Evolutionary conservation across 441 rosid species (phyloP).

Genomic region (Jatropha multifida): DNA sequence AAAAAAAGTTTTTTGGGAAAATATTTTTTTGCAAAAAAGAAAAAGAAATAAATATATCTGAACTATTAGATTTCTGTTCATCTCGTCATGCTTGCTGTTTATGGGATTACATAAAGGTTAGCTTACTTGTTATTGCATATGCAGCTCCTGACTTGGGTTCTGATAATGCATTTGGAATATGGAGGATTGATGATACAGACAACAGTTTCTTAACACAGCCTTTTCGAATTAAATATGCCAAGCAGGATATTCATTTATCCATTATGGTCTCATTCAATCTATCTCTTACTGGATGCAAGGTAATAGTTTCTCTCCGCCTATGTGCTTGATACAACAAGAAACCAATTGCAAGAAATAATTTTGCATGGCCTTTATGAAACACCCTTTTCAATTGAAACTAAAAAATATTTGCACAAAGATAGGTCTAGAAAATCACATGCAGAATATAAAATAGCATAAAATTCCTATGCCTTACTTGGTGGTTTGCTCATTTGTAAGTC

Average conservation of each 20-base stretch:
- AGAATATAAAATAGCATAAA: too few relatives aligned
- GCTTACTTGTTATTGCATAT: conserved; percentile 19
- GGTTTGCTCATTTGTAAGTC: neutral
- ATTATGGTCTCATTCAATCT: conserved; percentile 78
- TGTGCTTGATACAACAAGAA: neutral
- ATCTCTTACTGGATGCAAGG: conserved; percentile 59
- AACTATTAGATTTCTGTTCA: neutral
- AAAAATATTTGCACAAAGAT: too few relatives aligned
- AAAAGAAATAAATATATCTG: neutral
- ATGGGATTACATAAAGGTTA: neutral
- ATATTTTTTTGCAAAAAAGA: neutral
- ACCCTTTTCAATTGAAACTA: too few relatives aligned
- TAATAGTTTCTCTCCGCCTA: conserved; percentile 27
- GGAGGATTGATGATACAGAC: conserved; percentile 83
- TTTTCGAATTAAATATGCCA: conserved; percentile 78
- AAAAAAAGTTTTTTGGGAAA: neutral
- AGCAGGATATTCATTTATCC: conserved; percentile 78
- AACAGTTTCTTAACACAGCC: conserved; percentile 90
- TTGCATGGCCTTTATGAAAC: neutral
- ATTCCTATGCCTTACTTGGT: too few relatives aligned
- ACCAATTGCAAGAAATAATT: neutral
- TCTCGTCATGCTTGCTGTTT: neutral
- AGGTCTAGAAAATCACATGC: too few relatives aligned
- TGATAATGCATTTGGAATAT: conserved; percentile 56
- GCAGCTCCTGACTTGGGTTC: conserved; percentile 65